Conservation (phyloP, 169 alveolate genomes). For the Eimeria acervulina region DNA sequence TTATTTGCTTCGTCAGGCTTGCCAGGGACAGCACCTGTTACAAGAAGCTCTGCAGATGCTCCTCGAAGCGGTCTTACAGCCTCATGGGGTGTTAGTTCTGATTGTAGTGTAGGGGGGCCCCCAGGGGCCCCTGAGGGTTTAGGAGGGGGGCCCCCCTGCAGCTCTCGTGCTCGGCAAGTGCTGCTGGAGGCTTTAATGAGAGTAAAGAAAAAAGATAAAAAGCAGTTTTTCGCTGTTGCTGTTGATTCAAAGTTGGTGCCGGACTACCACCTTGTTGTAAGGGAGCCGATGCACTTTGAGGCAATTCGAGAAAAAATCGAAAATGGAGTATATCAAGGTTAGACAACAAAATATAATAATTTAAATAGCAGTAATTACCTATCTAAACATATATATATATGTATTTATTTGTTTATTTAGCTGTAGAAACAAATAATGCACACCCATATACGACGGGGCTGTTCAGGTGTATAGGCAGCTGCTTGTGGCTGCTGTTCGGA, state of each 20-base stretch:
- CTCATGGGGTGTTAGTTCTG: neutral
- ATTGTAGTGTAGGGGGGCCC: neutral
- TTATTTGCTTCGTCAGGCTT: neutral
- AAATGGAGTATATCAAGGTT: constrained; percentile 12
- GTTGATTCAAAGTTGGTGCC: constrained; percentile 67
- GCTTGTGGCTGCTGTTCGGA: no score
- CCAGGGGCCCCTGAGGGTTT: neutral
- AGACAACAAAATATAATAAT: no score
- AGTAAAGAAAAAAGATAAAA: constrained; percentile 62
- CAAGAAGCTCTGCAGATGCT: neutral
- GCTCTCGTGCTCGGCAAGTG: constrained; percentile 63
- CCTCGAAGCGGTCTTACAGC: constrained; percentile 7
- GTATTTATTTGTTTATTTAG: no score
- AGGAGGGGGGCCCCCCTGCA: neutral
- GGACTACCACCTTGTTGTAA: constrained; percentile 52
- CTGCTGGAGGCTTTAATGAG: constrained; percentile 66
- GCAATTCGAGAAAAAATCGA: constrained; percentile 38
- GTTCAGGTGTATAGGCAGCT: neutral
- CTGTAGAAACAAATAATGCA: no score
- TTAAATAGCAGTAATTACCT: no score
- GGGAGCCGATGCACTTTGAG: constrained; percentile 62
- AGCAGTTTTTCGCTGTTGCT: constrained; percentile 62
- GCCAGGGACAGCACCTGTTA: neutral
- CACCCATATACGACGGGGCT: no score
- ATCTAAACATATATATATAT: no score